These are phyloP conservation scores for Gossypium sturtianum DNA, from an alignment of 345 rosid genomes.

Conservation along the genomic window DNA sequence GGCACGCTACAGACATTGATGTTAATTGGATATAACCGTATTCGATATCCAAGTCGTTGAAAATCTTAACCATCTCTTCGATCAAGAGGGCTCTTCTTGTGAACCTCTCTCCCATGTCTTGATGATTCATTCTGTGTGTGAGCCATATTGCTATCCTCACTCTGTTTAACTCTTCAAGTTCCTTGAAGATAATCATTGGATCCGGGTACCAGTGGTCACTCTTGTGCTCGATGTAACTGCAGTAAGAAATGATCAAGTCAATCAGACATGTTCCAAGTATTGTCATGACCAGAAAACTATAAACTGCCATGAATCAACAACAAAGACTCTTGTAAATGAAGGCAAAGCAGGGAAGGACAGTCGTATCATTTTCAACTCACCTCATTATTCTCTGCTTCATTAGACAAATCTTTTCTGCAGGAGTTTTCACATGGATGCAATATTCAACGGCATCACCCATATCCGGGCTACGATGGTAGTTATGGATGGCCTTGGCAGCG, in stretches of 20 bases:
- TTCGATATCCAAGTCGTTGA: conserved; percentile 67
- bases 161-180: conserved; percentile 49
- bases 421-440: conserved; percentile 64
- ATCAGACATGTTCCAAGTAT: background rate
- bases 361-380: conserved; percentile 18
- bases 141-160: conserved; percentile 67
- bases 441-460: conserved; percentile 85
- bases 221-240: conserved; percentile 57
- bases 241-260: background rate
- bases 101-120: conserved; percentile 72
- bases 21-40: conserved; percentile 60
- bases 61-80: conserved; percentile 64
- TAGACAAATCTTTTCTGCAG: conserved; percentile 52
- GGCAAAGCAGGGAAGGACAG: background rate
- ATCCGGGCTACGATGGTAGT: conserved; percentile 84
- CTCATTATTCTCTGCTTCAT: conserved; percentile 61
- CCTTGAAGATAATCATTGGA: conserved; percentile 59
- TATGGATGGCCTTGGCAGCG: conserved; percentile 57
- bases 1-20: conserved; percentile 56
- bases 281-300: background rate
- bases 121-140: conserved; percentile 70
- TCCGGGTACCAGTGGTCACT: conserved; percentile 69
- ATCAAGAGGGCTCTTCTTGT: conserved; percentile 49
- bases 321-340: background rate
- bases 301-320: too few species aligned